Evolutionary conservation across 768 basidiomycete species (phyloP), one percentile per base, ranked within the genome.

Genomic region (Xerocomellus intermedius): DNA sequence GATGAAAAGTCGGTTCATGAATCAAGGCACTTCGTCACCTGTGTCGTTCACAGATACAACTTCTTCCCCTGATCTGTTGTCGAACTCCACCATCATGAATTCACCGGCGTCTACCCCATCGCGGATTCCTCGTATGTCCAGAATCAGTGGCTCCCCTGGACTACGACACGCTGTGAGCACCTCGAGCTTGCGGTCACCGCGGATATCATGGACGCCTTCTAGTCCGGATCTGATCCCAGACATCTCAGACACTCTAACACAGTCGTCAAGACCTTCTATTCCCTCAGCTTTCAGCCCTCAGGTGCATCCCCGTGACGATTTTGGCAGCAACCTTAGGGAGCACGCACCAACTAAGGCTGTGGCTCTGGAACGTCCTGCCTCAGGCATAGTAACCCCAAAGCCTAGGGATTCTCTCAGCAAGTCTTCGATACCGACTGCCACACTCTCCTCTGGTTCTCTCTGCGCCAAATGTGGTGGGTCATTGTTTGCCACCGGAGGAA

Each of bases 211-310:
- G 57, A 63, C 69, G 19, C 77, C 80, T n/a, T 75, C 76, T 32
- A 85, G 80, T 17, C 84, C 86, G 4, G 84, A 85, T 49, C 70
- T 86, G n/a, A 73, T 79, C 21, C 77, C 79, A 19, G 86, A 87
- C 63, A 73, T 75, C 51, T 87, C 84, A 16, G 85, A 87, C 52
- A 75, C 78, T 8, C 75, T 79, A 14, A 82, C 82, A 2, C 75
- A 79, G 50, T 85, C 79, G 4, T 76, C 81, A 5, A 80, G 75
- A 24, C 78, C 77, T 7, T 79, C 83, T 45, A 84, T 83, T 4
- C 82, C 86, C 2, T 72, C 72, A 1, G 57, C 69, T 12, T 65
- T 70, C 38, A 74, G 70, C 71, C 77, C 60, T 57, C 76, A 55
- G 39, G 46, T 38, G 14, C 50, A 53, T 53, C 26, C 50, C 26